Base-by-base conservation (phyloP, 805 yeast species). In the Myxozyma kluyveri region DNA sequence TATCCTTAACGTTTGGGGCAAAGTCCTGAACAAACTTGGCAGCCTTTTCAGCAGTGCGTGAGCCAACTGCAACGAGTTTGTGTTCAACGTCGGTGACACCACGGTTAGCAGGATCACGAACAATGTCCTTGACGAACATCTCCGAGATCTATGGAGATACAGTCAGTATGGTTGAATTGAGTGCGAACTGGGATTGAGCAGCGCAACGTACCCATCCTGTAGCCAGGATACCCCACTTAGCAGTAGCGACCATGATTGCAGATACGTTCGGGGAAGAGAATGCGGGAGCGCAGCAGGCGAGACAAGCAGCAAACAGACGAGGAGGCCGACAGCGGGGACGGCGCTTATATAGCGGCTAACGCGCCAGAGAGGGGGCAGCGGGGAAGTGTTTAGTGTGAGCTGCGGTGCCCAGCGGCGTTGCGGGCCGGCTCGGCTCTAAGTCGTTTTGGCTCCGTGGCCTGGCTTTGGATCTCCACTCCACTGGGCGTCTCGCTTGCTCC, bases 1-100 rank as follows among this genome's bases (percentile, higher is more conserved):
- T 40, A 56, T 50, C 39, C 2, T 56, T 57, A 14, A 52, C 62
- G 36, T 63, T 62, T 12, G 55, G 64, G 22, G 60, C 52, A 37
- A 49, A 55, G 36, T 62, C 64, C 35, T 43, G 39, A 32, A 64
- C 59, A 40, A 65, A 65, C 50, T 61, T 44, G 40, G 54, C 41
- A 26, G 67, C 66, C 39, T 56, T 51, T 22, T 54, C 67, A 24
- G 45, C 50, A 5, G 61, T 46, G 17, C 66, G 60, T 27, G 67
- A 62, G 36, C 59, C 67, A 7, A 65, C 63, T 2, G 69, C 69
- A 24, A 54, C 67, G 22, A 64, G 49, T 42, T 52, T 54, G 53
- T 65, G 69, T 23, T 36, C 43, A 17, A 65, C 63, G 46, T 65
- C 68, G 19, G 47, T 26, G 24, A 61, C 65, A 19, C 56, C 57